These are phyloP conservation scores for Microcyclospora tardicrescens DNA, from an alignment of 2,329 filamentous ascomycete genomes.

Conservation along the genomic window DNA sequence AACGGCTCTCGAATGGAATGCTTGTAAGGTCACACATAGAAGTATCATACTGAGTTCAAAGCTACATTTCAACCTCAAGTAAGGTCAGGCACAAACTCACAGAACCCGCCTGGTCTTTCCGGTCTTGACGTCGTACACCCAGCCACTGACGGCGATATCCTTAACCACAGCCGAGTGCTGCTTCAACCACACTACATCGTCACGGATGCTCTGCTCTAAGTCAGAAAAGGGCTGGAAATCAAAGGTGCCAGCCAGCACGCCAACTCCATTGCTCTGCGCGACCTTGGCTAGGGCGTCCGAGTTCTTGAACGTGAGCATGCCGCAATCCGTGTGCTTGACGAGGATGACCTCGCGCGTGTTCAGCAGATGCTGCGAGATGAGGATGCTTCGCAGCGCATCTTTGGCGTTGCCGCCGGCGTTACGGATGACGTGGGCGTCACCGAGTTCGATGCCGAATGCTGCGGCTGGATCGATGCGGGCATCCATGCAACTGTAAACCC, in stretches of 20 bases:
- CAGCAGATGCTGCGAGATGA: constrained; percentile 69
- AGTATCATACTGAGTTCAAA: no score
- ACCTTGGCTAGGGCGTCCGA: constrained; percentile 43
- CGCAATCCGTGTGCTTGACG: constrained; percentile 44
- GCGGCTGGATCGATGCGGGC: constrained; percentile 55
- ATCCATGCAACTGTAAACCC: constrained; percentile 66
- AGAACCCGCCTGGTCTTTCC: constrained; percentile 45
- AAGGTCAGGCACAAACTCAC: constrained; percentile 10
- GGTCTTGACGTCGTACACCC: constrained; percentile 67
- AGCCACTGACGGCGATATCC: constrained; percentile 52
- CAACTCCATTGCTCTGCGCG: constrained; percentile 35
- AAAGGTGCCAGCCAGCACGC: constrained; percentile 7
- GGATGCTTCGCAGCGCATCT: constrained; percentile 59
- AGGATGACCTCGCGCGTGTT: constrained; percentile 63
- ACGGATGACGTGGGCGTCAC: constrained; percentile 52
- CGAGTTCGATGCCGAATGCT: constrained; percentile 57
- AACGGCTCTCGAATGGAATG: no score
- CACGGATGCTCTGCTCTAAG: constrained; percentile 49
- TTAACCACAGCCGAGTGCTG: constrained; percentile 47
- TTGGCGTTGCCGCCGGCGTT: constrained; percentile 32
- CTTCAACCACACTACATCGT: constrained; percentile 54
- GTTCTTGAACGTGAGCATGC: constrained; percentile 58
- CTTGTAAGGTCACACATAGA: no score
- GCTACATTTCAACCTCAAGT: no score
- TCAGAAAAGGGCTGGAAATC: constrained; percentile 55